A percentile compares a stretch with the other conserved stretches of the same genome.
Conservation (phyloP, 306 rosid genomes). For the Cyamopsis tetragonoloba region DNA sequence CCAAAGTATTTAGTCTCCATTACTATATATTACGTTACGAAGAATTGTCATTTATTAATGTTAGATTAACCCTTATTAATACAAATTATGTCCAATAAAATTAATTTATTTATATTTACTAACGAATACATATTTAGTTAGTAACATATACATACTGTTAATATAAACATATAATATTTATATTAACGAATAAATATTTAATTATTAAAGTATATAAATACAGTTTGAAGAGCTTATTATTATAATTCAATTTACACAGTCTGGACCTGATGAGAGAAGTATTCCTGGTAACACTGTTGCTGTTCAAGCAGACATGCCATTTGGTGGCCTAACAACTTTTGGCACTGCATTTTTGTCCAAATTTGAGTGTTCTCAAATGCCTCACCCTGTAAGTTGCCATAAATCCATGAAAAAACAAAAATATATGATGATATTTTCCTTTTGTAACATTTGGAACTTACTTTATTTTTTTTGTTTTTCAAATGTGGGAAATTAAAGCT, state of each 20-base stretch:
- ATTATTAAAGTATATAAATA: too few relatives aligned
- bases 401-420: not conserved
- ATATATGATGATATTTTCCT: not conserved
- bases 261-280: constrained; percentile 95
- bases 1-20: constrained; percentile 5
- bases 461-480: not conserved
- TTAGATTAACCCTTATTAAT: too few relatives aligned
- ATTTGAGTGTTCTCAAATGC: constrained; percentile 97
- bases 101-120: too few relatives aligned
- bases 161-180: too few relatives aligned
- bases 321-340: constrained; percentile 74
- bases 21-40: too few relatives aligned
- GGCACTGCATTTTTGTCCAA: constrained; percentile 92
- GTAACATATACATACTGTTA: too few relatives aligned
- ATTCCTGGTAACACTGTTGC: constrained; percentile 96
- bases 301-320: constrained; percentile 98
- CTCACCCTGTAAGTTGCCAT: constrained; percentile 69
- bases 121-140: too few relatives aligned
- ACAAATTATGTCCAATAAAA: too few relatives aligned
- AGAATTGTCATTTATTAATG: too few relatives aligned
- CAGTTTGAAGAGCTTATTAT: not conserved
- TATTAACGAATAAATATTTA: too few relatives aligned
- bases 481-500: constrained; percentile 47
- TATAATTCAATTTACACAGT: constrained; percentile 34
- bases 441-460: constrained; percentile 14